Evolutionary conservation across 2,329 filamentous ascomycete genomes (phyloP).

Genomic region (Lasiodiplodia citricola): DNA sequence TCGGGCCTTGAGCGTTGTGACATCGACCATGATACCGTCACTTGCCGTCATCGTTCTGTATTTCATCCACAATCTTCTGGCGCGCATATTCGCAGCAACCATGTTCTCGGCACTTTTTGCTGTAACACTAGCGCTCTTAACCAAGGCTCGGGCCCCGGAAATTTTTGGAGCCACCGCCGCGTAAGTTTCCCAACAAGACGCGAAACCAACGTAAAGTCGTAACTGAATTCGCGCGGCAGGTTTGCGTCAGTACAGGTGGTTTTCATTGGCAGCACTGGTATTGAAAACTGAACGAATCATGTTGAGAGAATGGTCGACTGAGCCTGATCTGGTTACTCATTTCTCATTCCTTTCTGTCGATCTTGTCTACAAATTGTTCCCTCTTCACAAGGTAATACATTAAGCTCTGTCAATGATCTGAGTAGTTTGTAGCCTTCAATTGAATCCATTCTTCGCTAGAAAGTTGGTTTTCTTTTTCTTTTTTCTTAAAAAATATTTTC

Average conservation of each 20-base stretch:
- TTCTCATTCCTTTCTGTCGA: too few relatives aligned
- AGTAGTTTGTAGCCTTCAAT: too few relatives aligned
- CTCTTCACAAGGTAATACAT: too few relatives aligned
- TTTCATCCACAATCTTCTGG: not conserved
- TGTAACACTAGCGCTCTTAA: slow-evolving; percentile 2
- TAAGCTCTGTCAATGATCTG: too few relatives aligned
- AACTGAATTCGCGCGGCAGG: not conserved
- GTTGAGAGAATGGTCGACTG: too few relatives aligned
- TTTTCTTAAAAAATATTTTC: too few relatives aligned
- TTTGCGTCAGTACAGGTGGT: slow-evolving; percentile 14
- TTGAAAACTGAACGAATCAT: too few relatives aligned
- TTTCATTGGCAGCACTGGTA: slow-evolving; percentile 3
- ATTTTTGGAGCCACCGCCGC: slow-evolving; percentile 19
- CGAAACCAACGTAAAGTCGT: too few relatives aligned
- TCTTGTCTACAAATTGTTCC: too few relatives aligned
- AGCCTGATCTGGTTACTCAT: too few relatives aligned
- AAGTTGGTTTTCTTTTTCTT: too few relatives aligned
- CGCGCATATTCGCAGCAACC: not conserved
- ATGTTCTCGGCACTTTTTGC: slow-evolving; percentile 2
- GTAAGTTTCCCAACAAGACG: not conserved
- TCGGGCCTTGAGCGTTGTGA: not conserved
- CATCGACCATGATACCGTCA: not conserved
- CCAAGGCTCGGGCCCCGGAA: not conserved
- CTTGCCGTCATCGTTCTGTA: not conserved
- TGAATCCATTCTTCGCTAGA: too few relatives aligned